Conservation (phyloP, 306 rosid genomes). For the Castanea crenata region DNA sequence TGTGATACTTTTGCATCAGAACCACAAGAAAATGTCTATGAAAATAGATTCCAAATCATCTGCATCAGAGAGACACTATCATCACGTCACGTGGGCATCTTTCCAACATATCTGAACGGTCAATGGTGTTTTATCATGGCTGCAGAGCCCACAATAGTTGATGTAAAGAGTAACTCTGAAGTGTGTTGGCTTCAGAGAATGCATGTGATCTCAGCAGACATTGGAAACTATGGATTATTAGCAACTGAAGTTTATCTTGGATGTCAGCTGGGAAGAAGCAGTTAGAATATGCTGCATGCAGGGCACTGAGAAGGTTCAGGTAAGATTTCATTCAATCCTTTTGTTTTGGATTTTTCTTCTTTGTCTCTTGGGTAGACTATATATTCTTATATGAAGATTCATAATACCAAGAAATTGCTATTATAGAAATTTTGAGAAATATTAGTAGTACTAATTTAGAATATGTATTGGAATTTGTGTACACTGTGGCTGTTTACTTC, state of each 20-base stretch:
- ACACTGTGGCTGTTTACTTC: not conserved
- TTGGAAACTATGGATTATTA: slow-evolving; percentile 59
- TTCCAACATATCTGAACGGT: slow-evolving; percentile 54
- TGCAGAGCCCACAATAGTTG: slow-evolving; percentile 60
- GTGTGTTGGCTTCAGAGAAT: slow-evolving; percentile 50
- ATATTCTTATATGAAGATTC: not conserved
- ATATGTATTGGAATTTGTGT: not conserved
- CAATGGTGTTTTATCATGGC: slow-evolving; percentile 50
- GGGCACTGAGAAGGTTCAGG: slow-evolving; percentile 67
- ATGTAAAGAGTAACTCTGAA: slow-evolving; percentile 45
- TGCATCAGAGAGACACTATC: slow-evolving; percentile 45
- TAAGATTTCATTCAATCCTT: slow-evolving; percentile 8
- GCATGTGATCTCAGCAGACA: slow-evolving; percentile 58
- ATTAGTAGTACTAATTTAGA: not conserved
- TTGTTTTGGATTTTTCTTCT: not conserved
- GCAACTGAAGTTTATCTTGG: slow-evolving; percentile 72
- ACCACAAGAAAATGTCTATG: slow-evolving; percentile 14
- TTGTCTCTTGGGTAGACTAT: not conserved
- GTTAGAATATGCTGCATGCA: slow-evolving; percentile 60
- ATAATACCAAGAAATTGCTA: not conserved
- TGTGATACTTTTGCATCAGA: slow-evolving; percentile 35
- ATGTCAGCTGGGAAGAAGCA: slow-evolving; percentile 78
- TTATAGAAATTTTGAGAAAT: not conserved
- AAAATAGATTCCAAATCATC: slow-evolving; percentile 28
- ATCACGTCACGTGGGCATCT: slow-evolving; percentile 60